Evolutionary conservation across 2,329 filamentous ascomycete species (phyloP), one percentile per base, ranked within the genome.

Genomic region (Exophiala alcalophila): DNA sequence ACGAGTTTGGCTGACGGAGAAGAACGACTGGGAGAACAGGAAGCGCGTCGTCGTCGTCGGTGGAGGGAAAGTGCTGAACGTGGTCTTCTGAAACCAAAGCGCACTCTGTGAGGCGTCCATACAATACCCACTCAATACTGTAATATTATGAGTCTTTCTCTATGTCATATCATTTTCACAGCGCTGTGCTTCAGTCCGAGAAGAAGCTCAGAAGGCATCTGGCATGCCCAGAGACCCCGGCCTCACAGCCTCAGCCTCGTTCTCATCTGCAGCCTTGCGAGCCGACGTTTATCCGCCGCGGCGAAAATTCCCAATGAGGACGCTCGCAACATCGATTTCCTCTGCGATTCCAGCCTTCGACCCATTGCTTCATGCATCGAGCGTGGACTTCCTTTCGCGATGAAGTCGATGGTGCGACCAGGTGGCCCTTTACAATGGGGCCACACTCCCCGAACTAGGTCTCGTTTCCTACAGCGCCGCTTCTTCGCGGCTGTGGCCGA

Each of bases 21-120:
- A 65, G 50, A 63, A 68, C 38, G 66, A 71, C 41, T 74, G 66
- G 62, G 66, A 66, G 19, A 69, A 68, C 50, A 75, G 80, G n/a
- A 78, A 76, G 58, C 78, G 79, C 50, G 73, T 81, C 1, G 76
- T 90, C 56, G 73, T 87, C 9, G 80, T 86, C 9, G 72, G 72
- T 44, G 76, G 73, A 1, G 85, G 84, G 9, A 81, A 74, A 61
- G 70, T 86, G 35, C 75, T 91, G 19, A 94, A 90, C 65, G 84
- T 90, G 71, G 80, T 92, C 9, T 71, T 70, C 39, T 71, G 55
- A 61, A 24, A 15, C 24, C 20, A 12, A 7, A 20, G 14, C 30
- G 9, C 16, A 14, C 16, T 7, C 7, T 18, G 5, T 11, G 16
- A 30, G 28, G 14, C 14, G 8, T 15, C 28, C n/a, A n/a, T n/a